Percentiles rank a stretch among this genome's conserved stretches.
phyloP scores from a whole-genome alignment of 345 rosid species.

The Boechera stricta region DNA sequence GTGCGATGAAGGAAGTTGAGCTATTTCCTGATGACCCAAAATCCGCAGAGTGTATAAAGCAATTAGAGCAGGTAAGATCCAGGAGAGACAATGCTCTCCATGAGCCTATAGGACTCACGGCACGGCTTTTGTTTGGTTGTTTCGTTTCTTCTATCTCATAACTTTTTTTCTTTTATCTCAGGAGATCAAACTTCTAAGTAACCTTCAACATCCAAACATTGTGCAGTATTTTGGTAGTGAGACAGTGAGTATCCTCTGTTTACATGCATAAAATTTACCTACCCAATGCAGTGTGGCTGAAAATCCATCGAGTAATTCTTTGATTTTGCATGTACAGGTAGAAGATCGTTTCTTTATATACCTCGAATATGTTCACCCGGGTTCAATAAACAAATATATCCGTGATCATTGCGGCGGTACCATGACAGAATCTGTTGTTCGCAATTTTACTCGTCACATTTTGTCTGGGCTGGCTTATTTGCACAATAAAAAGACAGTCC shows the following conservation, averaged over 20 bases:
- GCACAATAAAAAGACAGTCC: constrained; percentile 88
- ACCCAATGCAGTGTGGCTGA: background rate
- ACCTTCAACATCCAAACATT: constrained; percentile 89
- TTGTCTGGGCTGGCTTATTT: constrained; percentile 88
- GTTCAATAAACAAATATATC: constrained; percentile 84
- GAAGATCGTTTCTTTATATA: constrained; percentile 87
- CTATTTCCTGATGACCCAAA: constrained; percentile 91
- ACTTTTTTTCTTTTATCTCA: constrained; percentile 42
- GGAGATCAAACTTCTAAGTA: constrained; percentile 95
- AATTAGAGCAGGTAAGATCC: constrained; percentile 76
- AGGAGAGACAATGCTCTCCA: constrained; percentile 8
- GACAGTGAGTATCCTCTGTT: constrained; percentile 67
- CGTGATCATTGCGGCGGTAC: constrained; percentile 93
- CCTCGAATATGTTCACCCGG: constrained; percentile 95
- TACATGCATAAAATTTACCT: constrained; percentile 11
- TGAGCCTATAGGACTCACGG: background rate
- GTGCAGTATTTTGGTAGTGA: constrained; percentile 99
- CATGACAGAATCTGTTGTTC: constrained; percentile 89
- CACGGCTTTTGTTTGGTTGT: background rate
- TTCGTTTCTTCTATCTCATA: constrained; percentile 13
- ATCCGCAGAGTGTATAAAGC: constrained; percentile 81
- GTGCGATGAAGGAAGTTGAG: constrained; percentile 99
- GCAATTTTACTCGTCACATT: constrained; percentile 94
- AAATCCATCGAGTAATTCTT: constrained; percentile 19
- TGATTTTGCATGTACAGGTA: constrained; percentile 53